A percentile compares a stretch with the other conserved stretches of the same genome.
These are phyloP conservation scores for Protomyces macrosporus DNA, from an alignment of 1,139 yeast genomes.

Conservation along the genomic window DNA sequence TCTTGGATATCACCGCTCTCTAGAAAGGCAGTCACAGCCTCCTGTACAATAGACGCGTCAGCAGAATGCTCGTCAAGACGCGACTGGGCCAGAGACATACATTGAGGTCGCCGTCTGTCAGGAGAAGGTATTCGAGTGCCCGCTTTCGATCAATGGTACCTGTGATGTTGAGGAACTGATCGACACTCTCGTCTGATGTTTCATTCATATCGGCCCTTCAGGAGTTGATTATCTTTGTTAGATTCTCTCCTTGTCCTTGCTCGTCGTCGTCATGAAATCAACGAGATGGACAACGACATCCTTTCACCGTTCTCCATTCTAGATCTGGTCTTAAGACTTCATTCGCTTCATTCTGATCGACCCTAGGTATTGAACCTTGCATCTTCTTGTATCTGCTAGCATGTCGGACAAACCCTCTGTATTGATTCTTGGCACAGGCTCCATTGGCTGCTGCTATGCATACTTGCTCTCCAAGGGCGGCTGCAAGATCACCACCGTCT, in stretches of 20 bases:
- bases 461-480: conserved; percentile 42
- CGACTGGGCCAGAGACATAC: neutral
- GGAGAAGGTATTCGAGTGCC: neutral
- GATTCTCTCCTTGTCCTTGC: too few species aligned
- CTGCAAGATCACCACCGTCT: conserved; percentile 47
- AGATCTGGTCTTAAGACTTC: too few species aligned
- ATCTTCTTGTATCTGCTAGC: too few species aligned
- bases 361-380: too few species aligned
- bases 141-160: conserved; percentile 5
- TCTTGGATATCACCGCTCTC: neutral
- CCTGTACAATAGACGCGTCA: neutral
- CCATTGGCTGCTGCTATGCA: conserved; percentile 58
- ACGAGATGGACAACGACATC: too few species aligned
- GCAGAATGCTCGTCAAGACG: neutral
- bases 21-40: neutral
- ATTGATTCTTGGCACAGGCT: conserved; percentile 60
- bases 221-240: too few species aligned
- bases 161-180: neutral
- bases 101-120: conserved; percentile 10
- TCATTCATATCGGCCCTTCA: conserved; percentile 2
- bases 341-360: too few species aligned
- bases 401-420: conserved; percentile 33
- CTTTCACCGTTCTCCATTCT: too few species aligned
- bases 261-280: too few species aligned
- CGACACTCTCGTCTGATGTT: neutral